phyloP scores from a whole-genome alignment of 768 basidiomycete species.

The Pulveroboletus ravenelii region DNA sequence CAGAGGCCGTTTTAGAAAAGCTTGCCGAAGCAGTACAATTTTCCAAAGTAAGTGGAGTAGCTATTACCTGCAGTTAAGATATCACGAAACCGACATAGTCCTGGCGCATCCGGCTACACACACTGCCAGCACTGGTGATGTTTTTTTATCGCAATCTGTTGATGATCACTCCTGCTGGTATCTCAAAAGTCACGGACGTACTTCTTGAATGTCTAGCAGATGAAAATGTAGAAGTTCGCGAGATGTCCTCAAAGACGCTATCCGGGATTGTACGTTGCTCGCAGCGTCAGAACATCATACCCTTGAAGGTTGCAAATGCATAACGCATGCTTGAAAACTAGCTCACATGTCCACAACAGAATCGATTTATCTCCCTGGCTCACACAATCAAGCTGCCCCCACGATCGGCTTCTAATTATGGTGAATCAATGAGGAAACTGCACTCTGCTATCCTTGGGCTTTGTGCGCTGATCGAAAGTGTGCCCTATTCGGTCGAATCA shows the following conservation, averaged over 20 bases:
- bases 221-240: slow-evolving; percentile 89
- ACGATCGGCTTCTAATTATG: slow-evolving; percentile 65
- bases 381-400: slow-evolving; percentile 60
- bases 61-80: slow-evolving; percentile 1
- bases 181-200: slow-evolving; percentile 75
- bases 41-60: slow-evolving; percentile 52
- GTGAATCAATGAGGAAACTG: slow-evolving; percentile 64
- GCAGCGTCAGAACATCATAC: slow-evolving; percentile 81
- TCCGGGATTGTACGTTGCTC: slow-evolving; percentile 87
- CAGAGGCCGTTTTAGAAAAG: slow-evolving; percentile 54
- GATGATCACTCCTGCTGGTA: slow-evolving; percentile 61
- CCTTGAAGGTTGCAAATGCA: slow-evolving; percentile 58
- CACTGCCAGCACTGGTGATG: slow-evolving; percentile 81
- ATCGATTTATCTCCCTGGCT: slow-evolving; percentile 71
- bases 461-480: slow-evolving; percentile 88
- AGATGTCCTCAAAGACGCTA: slow-evolving; percentile 83
- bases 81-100: slow-evolving; percentile 45
- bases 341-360: slow-evolving; percentile 38
- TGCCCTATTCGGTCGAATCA: slow-evolving; percentile 91
- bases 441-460: slow-evolving; percentile 94
- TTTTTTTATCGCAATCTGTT: slow-evolving; percentile 90
- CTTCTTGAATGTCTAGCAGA: slow-evolving; percentile 80
- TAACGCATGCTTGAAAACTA: neutral
- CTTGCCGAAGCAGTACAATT: slow-evolving; percentile 72
- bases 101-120: slow-evolving; percentile 86